Percentiles rank a stretch among this genome's conserved stretches.
Evolutionary conservation across 306 rosid genomes (phyloP).

Genomic region (Citrullus amarus): DNA sequence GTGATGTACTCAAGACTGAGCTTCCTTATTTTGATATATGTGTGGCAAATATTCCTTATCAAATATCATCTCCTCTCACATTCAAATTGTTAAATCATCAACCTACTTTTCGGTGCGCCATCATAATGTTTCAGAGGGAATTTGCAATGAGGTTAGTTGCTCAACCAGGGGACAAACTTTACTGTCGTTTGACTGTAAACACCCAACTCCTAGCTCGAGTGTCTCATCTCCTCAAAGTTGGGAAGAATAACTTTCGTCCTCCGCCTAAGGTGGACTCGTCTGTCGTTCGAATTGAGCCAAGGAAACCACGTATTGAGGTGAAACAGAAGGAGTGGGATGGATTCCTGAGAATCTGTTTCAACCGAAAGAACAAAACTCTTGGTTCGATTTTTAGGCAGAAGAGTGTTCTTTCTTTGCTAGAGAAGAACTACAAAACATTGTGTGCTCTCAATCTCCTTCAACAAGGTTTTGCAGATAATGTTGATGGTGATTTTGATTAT

Average conservation of each 20-base stretch:
- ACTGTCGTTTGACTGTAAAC: slow-evolving; percentile 83
- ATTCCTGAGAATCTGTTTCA: slow-evolving; percentile 66
- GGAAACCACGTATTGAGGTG: slow-evolving; percentile 62
- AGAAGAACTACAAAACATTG: slow-evolving; percentile 69
- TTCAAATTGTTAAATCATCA: slow-evolving; percentile 75
- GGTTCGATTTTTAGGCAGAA: slow-evolving; percentile 86
- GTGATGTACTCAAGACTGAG: slow-evolving; percentile 30
- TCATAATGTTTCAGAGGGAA: slow-evolving; percentile 92
- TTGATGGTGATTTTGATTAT: slow-evolving; percentile 19
- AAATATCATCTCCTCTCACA: slow-evolving; percentile 94
- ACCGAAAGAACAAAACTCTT: slow-evolving; percentile 86
- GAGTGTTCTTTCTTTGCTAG: slow-evolving; percentile 57
- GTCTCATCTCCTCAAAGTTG: slow-evolving; percentile 89
- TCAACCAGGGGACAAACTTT: slow-evolving; percentile 87
- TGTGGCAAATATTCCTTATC: slow-evolving; percentile 91
- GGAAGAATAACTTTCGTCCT: slow-evolving; percentile 81
- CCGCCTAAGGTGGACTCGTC: slow-evolving; percentile 94
- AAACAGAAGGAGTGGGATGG: slow-evolving; percentile 93
- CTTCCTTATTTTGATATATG: slow-evolving; percentile 90
- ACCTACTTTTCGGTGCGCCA: slow-evolving; percentile 75
- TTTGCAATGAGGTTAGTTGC: slow-evolving; percentile 92
- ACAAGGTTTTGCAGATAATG: slow-evolving; percentile 26
- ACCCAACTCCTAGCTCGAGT: slow-evolving; percentile 73
- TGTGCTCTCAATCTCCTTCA: slow-evolving; percentile 37
- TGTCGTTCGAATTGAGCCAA: slow-evolving; percentile 76